Base-by-base conservation (phyloP, 768 basidiomycete genomes). In the Mycena capillaripes region DNA sequence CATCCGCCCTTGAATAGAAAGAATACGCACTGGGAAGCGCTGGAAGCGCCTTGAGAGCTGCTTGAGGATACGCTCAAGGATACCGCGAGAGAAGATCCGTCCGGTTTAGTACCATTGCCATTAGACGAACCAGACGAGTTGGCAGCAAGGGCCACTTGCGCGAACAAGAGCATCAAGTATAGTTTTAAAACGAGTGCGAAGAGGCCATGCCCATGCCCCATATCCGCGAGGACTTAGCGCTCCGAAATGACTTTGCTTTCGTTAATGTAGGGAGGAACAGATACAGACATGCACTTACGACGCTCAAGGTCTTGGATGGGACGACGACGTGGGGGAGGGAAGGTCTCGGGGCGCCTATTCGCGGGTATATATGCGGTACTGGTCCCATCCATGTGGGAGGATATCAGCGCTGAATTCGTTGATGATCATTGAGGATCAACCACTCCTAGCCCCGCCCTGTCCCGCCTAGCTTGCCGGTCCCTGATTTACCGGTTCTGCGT, bases 151-250 rank as follows among this genome's bases (percentile, higher is more conserved):
- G 61, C 55, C 17, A 38, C 69, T 36, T 56, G 69, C 9, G 42
- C 5, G 48, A 65, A 27, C 11, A 36, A 42, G n/a, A 71, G 50
- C 27, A 52, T 36, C 56, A 65, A 12, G 34, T n/a, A 59, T 17
- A 66, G 32, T 53, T 71, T 71, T 14, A 46, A 59, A 66, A 66
- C 16, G 50, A 71, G 58, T 17, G 70, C 36, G 12, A 55, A 25
- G 48, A 53, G 57, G 50, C 38, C 58, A 36, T 32, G 64, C 42
- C 70, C 63, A 64, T 66, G 63, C 23, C 70, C 25, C 63, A 66
- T 71, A 65, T 50, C 57, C 70, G 42, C 30, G 42, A n/a, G 50
- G 38, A 44, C 44, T 40, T 48, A 40, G 56, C 32, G 62, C 34
- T 19, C 34, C 30, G 36, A 36, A 36, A 36, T 36, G 36, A 12